These are phyloP conservation scores for Gymnopilus dilepis DNA, from an alignment of 768 basidiomycete genomes.

Conservation along the genomic window DNA sequence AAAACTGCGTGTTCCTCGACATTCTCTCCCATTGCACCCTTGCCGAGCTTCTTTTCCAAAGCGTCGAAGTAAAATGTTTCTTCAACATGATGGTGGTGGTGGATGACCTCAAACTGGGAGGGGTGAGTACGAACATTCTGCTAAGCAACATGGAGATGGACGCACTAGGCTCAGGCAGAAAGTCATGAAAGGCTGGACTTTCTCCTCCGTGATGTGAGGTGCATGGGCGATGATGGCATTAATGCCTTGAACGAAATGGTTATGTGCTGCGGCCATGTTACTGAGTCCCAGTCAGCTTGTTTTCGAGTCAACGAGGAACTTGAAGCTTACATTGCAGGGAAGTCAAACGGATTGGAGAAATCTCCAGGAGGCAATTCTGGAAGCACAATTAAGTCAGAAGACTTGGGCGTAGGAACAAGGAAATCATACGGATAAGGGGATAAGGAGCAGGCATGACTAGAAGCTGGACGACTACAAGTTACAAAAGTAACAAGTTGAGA, in stretches of 20 bases:
- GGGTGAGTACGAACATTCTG: not conserved
- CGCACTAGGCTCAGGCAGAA: conserved; percentile 33
- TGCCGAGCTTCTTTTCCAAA: conserved; percentile 33
- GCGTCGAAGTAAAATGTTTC: conserved; percentile 33
- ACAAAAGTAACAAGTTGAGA: too few species aligned
- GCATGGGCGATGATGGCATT: conserved; percentile 35
- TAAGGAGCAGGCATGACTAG: conserved; percentile 25
- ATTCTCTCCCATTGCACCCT: conserved; percentile 26
- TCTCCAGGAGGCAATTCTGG: conserved; percentile 32
- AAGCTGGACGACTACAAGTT: not conserved
- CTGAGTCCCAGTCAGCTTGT: conserved; percentile 20
- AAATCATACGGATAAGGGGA: conserved; percentile 21
- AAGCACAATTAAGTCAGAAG: not conserved
- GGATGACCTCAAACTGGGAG: conserved; percentile 27
- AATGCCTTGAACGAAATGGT: conserved; percentile 34
- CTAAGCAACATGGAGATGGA: not conserved
- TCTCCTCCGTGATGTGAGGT: conserved; percentile 21
- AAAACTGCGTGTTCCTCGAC: conserved; percentile 35
- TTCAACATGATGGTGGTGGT: conserved; percentile 37
- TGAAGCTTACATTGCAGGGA: conserved; percentile 31
- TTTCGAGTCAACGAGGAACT: not conserved
- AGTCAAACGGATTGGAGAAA: conserved; percentile 33
- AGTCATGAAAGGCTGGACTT: conserved; percentile 32
- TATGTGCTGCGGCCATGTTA: conserved; percentile 36
- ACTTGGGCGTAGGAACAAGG: too few species aligned